These are phyloP conservation scores for Globisporangium nunn DNA, from an alignment of 352 stramenopile species.

Conservation along the genomic window DNA sequence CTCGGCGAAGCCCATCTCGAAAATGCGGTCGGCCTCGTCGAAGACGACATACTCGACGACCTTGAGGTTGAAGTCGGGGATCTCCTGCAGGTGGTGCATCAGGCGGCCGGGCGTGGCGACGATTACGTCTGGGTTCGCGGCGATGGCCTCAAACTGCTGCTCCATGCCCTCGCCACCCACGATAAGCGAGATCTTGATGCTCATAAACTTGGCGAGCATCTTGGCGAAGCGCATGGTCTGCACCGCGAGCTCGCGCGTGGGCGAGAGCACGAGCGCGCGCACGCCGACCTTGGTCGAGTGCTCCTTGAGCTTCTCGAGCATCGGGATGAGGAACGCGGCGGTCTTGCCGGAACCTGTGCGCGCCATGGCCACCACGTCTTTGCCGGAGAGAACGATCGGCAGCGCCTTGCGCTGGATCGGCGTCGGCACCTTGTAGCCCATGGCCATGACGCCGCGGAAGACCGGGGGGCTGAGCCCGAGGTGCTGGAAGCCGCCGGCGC, in stretches of 20 bases:
- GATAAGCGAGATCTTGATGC: constrained; percentile 89
- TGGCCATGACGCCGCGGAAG: constrained; percentile 86
- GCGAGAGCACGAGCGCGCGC: constrained; percentile 90
- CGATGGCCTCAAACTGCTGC: constrained; percentile 95
- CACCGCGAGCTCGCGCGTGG: constrained; percentile 96
- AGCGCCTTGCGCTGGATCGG: constrained; percentile 98
- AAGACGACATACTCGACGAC: constrained; percentile 93
- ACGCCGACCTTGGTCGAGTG: constrained; percentile 88
- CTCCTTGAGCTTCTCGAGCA: constrained; percentile 95
- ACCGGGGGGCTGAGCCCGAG: constrained; percentile 70
- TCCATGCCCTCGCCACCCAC: constrained; percentile 98
- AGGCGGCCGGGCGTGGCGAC: constrained; percentile 93
- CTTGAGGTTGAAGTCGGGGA: constrained; percentile 91
- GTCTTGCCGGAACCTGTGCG: constrained; percentile 98
- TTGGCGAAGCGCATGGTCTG: constrained; percentile 93
- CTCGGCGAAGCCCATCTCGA: constrained; percentile 99
- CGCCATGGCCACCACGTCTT: constrained; percentile 98
- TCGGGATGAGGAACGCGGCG: constrained; percentile 95
- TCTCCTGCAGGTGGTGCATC: constrained; percentile 92
- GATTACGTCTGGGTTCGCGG: constrained; percentile 90
- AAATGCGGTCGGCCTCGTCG: constrained; percentile 98
- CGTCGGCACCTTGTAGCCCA: constrained; percentile 97
- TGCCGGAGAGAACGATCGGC: constrained; percentile 93
- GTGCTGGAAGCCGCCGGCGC: constrained; percentile 79
- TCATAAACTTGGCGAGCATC: constrained; percentile 89